Percentiles rank a stretch among this genome's conserved stretches.
Evolutionary conservation across 2,329 filamentous ascomycete genomes (phyloP).

Genomic region (Aurifilum marmelostoma): DNA sequence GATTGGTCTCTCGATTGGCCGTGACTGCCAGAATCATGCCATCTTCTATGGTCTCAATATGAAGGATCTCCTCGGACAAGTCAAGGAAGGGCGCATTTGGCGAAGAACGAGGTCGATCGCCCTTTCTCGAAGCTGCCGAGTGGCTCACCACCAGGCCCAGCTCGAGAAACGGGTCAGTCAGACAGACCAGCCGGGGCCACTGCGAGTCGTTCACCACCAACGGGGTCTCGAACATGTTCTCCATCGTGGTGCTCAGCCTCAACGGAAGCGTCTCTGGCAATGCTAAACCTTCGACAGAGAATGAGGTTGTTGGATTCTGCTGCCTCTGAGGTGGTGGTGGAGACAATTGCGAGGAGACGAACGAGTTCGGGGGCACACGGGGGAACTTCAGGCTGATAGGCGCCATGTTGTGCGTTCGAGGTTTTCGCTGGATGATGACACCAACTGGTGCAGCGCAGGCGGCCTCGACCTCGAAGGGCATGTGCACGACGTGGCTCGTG

Average conservation of each 20-base stretch:
- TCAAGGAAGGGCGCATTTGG: conserved; percentile 65
- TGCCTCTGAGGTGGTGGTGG: conserved; percentile 50
- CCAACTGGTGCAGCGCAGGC: conserved; percentile 83
- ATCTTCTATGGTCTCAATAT: conserved; percentile 68
- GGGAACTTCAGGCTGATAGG: conserved; percentile 60
- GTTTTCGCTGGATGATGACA: conserved; percentile 82
- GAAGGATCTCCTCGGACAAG: conserved; percentile 79
- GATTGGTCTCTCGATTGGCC: conserved; percentile 73
- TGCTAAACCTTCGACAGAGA: conserved; percentile 61
- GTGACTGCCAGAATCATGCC: conserved; percentile 78
- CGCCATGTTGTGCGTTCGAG: conserved; percentile 53
- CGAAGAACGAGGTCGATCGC: conserved; percentile 43
- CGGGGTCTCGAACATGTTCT: conserved; percentile 61
- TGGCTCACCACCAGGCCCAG: conserved; percentile 78
- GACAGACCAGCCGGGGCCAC: conserved; percentile 76
- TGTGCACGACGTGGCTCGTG: conserved; percentile 84
- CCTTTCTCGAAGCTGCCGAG: conserved; percentile 46
- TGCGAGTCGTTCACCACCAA: conserved; percentile 58
- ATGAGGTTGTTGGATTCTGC: conserved; percentile 50
- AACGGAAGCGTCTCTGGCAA: conserved; percentile 58
- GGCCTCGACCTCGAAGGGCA: conserved; percentile 91
- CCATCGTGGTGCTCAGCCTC: conserved; percentile 56
- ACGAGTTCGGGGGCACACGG: conserved; percentile 78
- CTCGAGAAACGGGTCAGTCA: conserved; percentile 85
- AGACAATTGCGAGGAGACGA: conserved; percentile 70